Base-by-base conservation (phyloP, 1,284 basidiomycete genomes). In the Gomphus bonarii region DNA sequence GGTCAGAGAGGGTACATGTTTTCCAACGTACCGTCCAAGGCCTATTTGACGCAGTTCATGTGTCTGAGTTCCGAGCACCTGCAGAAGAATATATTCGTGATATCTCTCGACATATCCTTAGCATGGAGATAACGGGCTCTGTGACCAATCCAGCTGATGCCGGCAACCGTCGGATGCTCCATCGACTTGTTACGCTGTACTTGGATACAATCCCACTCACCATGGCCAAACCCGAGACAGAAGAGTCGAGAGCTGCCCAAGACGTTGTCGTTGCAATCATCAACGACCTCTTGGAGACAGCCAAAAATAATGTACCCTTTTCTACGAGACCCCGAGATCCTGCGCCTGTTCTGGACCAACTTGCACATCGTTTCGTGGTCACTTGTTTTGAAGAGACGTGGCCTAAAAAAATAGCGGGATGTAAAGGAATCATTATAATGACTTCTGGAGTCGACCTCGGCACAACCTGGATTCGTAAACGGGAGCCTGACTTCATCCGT, bases 341-440 rank as follows among this genome's bases (percentile, higher is more conserved):
- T 57, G 73, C 81, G 52, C 73, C 73, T 20, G 81, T 87, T 54
- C 71, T 95, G 49, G 84, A 91, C 64, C 84, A 91, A 61, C 77
- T 97, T 53, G 83, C 88, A 3, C 81, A 80, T 61, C 81, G 90
- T 14, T 88, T 95, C 71, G 84, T 80, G 53, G 83, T 86, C 1
- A 75, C 95, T 22, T 95, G 94, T 67, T 79, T 93, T 58, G 92
- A 95, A 61, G 91, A 93, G 65, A 79, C 88, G 0, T 95, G 92
- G 93, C 76, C 79, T 4, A 79, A 82, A 56, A 95, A 95, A 71
- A 84, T 84, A 65, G 93, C 93, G 6, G 94, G 93, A 11, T 93
- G 89, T 62, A 76, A 73, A 50, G 93, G 91, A 3, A 85, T 97
- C 66, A 81, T 80, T 63, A 82, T 94, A 58, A 80, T 97, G 71